These are phyloP conservation scores for Venturia asperata DNA, from an alignment of 2,329 filamentous ascomycete genomes.

Conservation along the genomic window DNA sequence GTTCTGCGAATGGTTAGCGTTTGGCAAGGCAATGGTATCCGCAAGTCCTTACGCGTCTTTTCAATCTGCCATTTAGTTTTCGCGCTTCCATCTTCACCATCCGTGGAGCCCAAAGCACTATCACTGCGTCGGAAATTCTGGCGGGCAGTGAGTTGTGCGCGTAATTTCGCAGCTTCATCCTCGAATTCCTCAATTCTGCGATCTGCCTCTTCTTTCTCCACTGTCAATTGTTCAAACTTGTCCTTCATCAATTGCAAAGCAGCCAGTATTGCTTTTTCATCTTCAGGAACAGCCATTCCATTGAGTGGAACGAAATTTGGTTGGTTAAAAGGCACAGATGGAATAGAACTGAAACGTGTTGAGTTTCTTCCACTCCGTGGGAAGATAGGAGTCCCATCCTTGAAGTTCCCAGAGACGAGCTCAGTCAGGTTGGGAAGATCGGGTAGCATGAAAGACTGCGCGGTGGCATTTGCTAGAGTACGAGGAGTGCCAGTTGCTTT, in stretches of 20 bases:
- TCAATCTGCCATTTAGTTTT: slow-evolving; percentile 38
- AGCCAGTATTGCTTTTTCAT: slow-evolving; percentile 58
- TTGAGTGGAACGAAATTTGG: slow-evolving; percentile 43
- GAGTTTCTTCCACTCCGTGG: slow-evolving; percentile 43
- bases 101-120: slow-evolving; percentile 40
- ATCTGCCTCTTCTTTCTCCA: slow-evolving; percentile 46
- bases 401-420: slow-evolving; percentile 51
- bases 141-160: slow-evolving; percentile 39
- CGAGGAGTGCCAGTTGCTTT: slow-evolving; percentile 26
- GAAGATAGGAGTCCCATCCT: slow-evolving; percentile 52
- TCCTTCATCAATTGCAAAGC: slow-evolving; percentile 53
- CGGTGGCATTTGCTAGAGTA: slow-evolving; percentile 44
- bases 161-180: slow-evolving; percentile 45
- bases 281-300: slow-evolving; percentile 50
- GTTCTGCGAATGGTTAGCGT: slow-evolving; percentile 33
- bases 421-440: slow-evolving; percentile 56
- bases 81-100: slow-evolving; percentile 38
- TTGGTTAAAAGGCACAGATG: slow-evolving; percentile 25
- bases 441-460: slow-evolving; percentile 55
- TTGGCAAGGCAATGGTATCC: background rate
- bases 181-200: slow-evolving; percentile 45
- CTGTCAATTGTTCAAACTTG: slow-evolving; percentile 50
- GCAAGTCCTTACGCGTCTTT: slow-evolving; percentile 46
- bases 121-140: slow-evolving; percentile 38
- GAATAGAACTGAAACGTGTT: slow-evolving; percentile 47